Conservation (phyloP, 176 grass and related monocot genomes). For the Aechmea fasciata region DNA sequence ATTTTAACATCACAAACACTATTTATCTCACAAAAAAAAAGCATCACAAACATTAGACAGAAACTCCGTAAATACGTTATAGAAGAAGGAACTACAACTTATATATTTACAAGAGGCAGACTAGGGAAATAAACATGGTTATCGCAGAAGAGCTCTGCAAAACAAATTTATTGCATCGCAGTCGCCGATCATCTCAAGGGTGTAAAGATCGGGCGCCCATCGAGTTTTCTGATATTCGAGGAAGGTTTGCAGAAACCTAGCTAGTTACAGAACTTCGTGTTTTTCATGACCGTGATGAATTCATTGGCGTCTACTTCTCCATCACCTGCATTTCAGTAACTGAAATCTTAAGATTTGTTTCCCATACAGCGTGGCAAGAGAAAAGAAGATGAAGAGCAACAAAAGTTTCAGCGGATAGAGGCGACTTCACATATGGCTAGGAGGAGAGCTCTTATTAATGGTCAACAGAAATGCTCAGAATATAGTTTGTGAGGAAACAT, state of each 20-base stretch:
- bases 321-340: slow-evolving; percentile 39
- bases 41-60: too few species aligned
- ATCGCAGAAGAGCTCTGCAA: not conserved
- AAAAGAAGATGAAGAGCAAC: not conserved
- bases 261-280: slow-evolving; percentile 59
- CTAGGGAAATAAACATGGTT: too few species aligned
- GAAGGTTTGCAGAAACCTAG: slow-evolving; percentile 19
- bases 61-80: too few species aligned
- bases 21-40: too few species aligned
- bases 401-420: not conserved
- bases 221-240: not conserved
- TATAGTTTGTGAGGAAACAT: not conserved
- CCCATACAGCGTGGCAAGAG: not conserved
- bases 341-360: not conserved
- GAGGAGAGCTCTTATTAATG: not conserved
- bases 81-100: too few species aligned
- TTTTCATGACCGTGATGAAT: slow-evolving; percentile 72
- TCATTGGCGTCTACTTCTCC: slow-evolving; percentile 74
- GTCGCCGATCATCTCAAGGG: not conserved
- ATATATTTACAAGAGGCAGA: too few species aligned
- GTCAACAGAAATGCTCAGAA: not conserved
- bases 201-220: not conserved
- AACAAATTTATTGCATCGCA: not conserved
- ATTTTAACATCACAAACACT: too few species aligned
- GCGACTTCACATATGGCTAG: not conserved